Conservation (phyloP, 495 filamentous ascomycete genomes). For the Amniculicola lignicola region DNA sequence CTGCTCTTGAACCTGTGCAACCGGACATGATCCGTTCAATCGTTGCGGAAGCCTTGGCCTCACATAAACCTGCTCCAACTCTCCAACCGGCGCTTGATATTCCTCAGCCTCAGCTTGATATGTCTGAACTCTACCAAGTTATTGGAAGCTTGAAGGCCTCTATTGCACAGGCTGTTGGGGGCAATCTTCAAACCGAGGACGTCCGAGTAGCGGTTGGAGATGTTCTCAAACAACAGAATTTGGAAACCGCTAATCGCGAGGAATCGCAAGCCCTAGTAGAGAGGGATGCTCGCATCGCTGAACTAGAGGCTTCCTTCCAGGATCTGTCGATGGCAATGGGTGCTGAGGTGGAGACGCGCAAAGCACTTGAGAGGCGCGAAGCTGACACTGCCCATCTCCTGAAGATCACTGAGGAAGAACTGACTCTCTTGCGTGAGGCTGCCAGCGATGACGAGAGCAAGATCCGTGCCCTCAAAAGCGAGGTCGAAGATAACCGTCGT, state of each 20-base stretch:
- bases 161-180: constrained; percentile 39
- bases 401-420: constrained; percentile 70
- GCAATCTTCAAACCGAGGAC: constrained; percentile 48
- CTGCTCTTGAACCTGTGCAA: constrained; percentile 34
- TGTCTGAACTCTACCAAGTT: constrained; percentile 53
- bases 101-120: constrained; percentile 31
- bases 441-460: constrained; percentile 62
- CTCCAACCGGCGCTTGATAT: constrained; percentile 24
- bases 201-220: constrained; percentile 58
- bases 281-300: constrained; percentile 39
- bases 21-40: constrained; percentile 77
- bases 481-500: constrained; percentile 39
- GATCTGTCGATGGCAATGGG: constrained; percentile 50
- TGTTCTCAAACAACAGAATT: constrained; percentile 38
- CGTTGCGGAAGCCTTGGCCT: constrained; percentile 63
- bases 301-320: constrained; percentile 39
- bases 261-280: constrained; percentile 37
- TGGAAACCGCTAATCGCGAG: constrained; percentile 41
- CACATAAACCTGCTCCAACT: constrained; percentile 21
- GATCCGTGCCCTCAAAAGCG: constrained; percentile 43
- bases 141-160: constrained; percentile 58
- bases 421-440: constrained; percentile 63
- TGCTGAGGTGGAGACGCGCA: constrained; percentile 62
- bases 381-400: constrained; percentile 67
- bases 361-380: constrained; percentile 69